phyloP scores from a whole-genome alignment of 331 rosid genomes.

The Quercus lobata region DNA sequence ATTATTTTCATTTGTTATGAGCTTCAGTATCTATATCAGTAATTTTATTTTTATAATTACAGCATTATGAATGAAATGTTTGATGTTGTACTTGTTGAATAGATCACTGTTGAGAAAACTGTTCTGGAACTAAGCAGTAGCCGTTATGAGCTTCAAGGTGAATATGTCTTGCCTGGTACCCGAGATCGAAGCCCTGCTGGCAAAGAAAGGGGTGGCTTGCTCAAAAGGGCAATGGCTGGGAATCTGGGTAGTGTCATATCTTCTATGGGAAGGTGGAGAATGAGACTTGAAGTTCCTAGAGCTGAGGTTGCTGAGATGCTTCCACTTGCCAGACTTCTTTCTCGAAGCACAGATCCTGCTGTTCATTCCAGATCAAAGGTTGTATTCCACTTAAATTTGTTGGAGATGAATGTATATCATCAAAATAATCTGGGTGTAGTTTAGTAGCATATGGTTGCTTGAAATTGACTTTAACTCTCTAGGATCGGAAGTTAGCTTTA shows the following conservation, averaged over 20 bases:
- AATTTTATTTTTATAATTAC: background rate
- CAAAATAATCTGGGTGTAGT: conserved; percentile 3
- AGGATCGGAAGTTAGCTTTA: background rate
- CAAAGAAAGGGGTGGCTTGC: conserved; percentile 46
- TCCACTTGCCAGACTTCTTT: conserved; percentile 92
- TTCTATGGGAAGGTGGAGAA: conserved; percentile 99
- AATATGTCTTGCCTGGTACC: conserved; percentile 82
- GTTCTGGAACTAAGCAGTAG: conserved; percentile 84
- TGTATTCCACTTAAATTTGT: conserved; percentile 26
- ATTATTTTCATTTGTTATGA: background rate
- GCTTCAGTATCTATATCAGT: background rate
- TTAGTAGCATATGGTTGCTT: background rate
- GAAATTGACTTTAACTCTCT: conserved; percentile 10
- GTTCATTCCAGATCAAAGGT: conserved; percentile 94
- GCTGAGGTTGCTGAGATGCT: conserved; percentile 97
- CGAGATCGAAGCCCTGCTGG: conserved; percentile 54
- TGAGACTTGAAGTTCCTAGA: conserved; percentile 80
- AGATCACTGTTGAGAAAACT: conserved; percentile 86
- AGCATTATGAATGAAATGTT: background rate
- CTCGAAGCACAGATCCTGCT: conserved; percentile 80
- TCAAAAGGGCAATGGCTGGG: conserved; percentile 57
- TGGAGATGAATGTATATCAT: conserved; percentile 3
- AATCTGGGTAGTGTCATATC: conserved; percentile 83
- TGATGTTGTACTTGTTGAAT: background rate
- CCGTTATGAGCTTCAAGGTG: conserved; percentile 97